Evolutionary conservation across 179 eudicot genomes (phyloP).

Genomic region (Spergularia azorica): DNA sequence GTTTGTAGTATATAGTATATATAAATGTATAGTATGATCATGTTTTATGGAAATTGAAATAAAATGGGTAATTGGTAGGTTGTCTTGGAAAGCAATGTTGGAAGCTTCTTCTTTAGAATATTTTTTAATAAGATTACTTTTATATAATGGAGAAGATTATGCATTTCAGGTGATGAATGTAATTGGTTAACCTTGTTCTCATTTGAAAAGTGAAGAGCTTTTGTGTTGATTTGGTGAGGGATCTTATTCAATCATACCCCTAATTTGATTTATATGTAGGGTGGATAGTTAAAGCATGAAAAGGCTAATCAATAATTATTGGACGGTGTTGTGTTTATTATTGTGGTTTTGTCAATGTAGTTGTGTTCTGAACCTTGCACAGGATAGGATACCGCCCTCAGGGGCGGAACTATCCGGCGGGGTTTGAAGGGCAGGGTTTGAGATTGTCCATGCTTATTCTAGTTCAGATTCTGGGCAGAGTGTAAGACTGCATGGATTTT

Average conservation of each 20-base stretch:
- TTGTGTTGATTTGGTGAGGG: conserved; percentile 28
- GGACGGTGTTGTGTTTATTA: no score
- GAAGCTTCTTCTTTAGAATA: conserved; percentile 32
- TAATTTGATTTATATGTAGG: conserved; percentile 24
- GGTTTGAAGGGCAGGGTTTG: no score
- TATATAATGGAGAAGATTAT: conserved; percentile 4
- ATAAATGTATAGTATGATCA: conserved; percentile 21
- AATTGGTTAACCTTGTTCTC: conserved; percentile 26
- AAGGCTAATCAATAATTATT: conserved; percentile 8
- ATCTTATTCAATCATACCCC: conserved; percentile 16
- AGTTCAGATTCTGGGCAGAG: no score
- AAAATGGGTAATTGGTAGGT: conserved; percentile 34
- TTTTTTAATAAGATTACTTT: not conserved
- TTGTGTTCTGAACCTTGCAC: no score
- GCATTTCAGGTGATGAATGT: conserved; percentile 2
- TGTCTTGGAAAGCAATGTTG: conserved; percentile 36
- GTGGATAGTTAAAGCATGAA: conserved; percentile 1
- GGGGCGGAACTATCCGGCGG: no score
- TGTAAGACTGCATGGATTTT: no score
- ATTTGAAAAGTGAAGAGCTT: conserved; percentile 34
- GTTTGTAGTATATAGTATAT: conserved; percentile 7
- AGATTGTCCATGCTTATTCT: no score
- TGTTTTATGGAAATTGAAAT: conserved; percentile 34
- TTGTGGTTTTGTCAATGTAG: no score
- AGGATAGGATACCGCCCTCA: no score